Evolutionary conservation across 192 early-diverging fungal species (phyloP).

Genomic region (Neocallimastix lanati): DNA sequence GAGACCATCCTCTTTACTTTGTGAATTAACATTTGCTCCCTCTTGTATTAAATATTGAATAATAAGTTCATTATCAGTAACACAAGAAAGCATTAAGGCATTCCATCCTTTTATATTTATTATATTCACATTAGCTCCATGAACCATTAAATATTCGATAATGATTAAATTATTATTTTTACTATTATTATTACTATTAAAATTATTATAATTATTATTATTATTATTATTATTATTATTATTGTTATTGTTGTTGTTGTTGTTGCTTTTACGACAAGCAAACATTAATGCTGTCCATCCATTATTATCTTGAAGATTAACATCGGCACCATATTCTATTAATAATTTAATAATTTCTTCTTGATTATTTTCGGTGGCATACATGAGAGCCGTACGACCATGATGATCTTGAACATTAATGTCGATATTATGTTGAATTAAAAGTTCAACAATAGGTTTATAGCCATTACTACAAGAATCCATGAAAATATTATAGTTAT

Average conservation of each 20-base stretch:
- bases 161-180: not conserved
- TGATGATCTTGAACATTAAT: not conserved
- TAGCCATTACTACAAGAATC: not conserved
- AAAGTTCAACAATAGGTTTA: not conserved
- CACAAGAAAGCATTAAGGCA: not conserved
- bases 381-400: not conserved
- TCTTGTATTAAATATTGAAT: not conserved
- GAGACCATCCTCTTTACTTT: not conserved
- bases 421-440: not conserved
- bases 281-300: not conserved
- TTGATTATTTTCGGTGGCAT: not conserved
- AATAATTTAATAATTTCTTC: not conserved
- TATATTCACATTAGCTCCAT: not conserved
- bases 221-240: no score
- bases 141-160: not conserved
- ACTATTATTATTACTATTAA: no score
- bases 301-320: not conserved
- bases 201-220: no score
- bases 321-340: not conserved
- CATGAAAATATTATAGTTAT: not conserved
- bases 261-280: no score
- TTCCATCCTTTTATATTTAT: not conserved
- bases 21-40: not conserved
- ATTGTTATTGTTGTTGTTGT: no score
- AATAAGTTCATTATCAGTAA: not conserved